Percentiles rank a stretch among this genome's conserved stretches.
phyloP scores from a whole-genome alignment of 306 rosid species.

The Quercus glauca region DNA sequence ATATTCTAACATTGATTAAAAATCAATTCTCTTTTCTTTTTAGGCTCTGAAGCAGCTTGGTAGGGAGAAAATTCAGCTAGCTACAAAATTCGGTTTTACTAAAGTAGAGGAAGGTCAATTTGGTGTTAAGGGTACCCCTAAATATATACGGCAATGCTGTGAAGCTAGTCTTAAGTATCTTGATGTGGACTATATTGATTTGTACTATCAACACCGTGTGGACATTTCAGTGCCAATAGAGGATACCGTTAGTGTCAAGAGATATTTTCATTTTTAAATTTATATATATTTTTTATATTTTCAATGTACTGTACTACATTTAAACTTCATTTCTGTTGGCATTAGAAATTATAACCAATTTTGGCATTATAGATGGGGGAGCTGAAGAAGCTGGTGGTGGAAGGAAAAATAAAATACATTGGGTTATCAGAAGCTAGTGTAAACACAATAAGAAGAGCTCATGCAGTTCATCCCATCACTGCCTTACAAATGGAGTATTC shows the following conservation, averaged over 20 bases:
- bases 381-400: constrained; percentile 58
- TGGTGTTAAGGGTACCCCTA: constrained; percentile 49
- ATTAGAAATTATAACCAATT: constrained; percentile 14
- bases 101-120: constrained; percentile 9
- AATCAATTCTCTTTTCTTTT: constrained; percentile 6
- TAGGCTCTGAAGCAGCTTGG: constrained; percentile 73
- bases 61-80: constrained; percentile 59
- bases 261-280: not conserved
- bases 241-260: constrained; percentile 50
- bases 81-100: constrained; percentile 64
- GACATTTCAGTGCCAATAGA: constrained; percentile 68
- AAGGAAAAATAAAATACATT: constrained; percentile 62
- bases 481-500: constrained; percentile 79
- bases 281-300: too few relatives aligned
- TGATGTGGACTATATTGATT: constrained; percentile 47
- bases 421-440: constrained; percentile 57
- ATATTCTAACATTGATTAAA: not conserved
- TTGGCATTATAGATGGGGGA: constrained; percentile 42
- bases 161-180: constrained; percentile 64
- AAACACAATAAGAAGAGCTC: constrained; percentile 64
- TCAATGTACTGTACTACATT: not conserved
- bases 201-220: constrained; percentile 56
- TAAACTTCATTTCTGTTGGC: not conserved
- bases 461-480: constrained; percentile 68
- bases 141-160: constrained; percentile 58